Evolutionary conservation across 2,329 filamentous ascomycete species (phyloP).

Genomic region (Tolypocladium paradoxum): DNA sequence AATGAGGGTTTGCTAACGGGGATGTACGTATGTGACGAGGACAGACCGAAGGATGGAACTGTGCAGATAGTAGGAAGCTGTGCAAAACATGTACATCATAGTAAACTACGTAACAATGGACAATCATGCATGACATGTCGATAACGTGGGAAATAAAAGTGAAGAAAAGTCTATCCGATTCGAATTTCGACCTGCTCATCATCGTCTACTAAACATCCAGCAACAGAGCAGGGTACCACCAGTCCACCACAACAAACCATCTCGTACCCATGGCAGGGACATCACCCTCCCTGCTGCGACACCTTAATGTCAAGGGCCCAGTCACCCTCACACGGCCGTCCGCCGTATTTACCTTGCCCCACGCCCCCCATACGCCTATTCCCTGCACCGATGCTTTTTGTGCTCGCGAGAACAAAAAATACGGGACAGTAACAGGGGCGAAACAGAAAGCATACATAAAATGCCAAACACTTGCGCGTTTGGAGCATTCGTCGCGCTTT

Average conservation of each 20-base stretch:
- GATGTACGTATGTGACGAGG: neutral
- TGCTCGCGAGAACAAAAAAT: neutral
- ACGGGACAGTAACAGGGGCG: neutral
- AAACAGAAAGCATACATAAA: conserved; percentile 1
- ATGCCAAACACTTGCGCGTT: neutral
- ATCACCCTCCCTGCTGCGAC: neutral
- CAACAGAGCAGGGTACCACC: neutral
- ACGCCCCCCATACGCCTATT: neutral
- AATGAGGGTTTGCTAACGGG: neutral
- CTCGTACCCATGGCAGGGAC: neutral
- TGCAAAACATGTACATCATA: neutral
- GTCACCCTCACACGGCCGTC: neutral
- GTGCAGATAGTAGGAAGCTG: neutral
- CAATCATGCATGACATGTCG: too few species aligned
- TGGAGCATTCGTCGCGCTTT: conserved; percentile 1
- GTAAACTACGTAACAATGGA: neutral
- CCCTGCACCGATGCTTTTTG: neutral
- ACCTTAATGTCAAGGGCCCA: neutral
- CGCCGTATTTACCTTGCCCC: neutral
- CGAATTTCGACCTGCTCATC: conserved; percentile 19
- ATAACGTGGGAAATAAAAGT: neutral
- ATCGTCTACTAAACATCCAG: conserved; percentile 5
- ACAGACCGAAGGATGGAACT: neutral
- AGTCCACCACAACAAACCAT: neutral
- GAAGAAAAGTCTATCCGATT: conserved; percentile 12